Percentiles rank a stretch among this genome's conserved stretches.
Conservation (phyloP, 495 filamentous ascomycete genomes). For the Trichoderma asperelloides region DNA sequence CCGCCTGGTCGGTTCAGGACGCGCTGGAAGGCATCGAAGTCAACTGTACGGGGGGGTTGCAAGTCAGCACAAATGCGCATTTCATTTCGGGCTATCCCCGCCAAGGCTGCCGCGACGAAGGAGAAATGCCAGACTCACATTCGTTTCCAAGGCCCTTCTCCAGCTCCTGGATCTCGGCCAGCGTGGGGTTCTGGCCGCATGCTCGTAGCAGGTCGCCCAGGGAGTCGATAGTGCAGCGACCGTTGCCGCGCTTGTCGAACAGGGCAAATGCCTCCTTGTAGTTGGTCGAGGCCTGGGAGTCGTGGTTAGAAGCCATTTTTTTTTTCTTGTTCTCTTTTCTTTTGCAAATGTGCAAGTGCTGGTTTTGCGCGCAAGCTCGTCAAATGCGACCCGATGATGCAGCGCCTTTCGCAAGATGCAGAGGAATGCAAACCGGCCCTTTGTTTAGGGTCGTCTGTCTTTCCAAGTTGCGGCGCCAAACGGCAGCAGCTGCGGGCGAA, state of each 20-base stretch:
- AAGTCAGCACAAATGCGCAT: not conserved
- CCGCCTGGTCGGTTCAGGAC: slow-evolving; percentile 94
- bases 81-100: not conserved
- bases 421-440: not conserved
- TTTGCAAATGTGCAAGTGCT: not conserved
- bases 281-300: slow-evolving; percentile 85
- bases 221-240: slow-evolving; percentile 73
- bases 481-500: slow-evolving; percentile 6
- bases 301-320: slow-evolving; percentile 30
- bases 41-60: slow-evolving; percentile 49
- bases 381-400: not conserved
- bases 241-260: slow-evolving; percentile 96
- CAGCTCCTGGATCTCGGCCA: slow-evolving; percentile 82
- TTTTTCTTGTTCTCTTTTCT: not conserved
- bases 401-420: not conserved
- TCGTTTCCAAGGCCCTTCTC: slow-evolving; percentile 81
- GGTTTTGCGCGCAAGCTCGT: not conserved
- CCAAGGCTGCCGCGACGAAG: slow-evolving; percentile 12
- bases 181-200: slow-evolving; percentile 94
- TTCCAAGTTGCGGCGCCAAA: slow-evolving; percentile 2
- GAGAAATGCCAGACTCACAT: slow-evolving; percentile 52
- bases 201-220: slow-evolving; percentile 91
- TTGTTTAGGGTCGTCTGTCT: not conserved
- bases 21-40: slow-evolving; percentile 93
- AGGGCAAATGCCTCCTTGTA: slow-evolving; percentile 99